These are phyloP conservation scores for Neoboletus magnificus DNA, from an alignment of 768 basidiomycete species.

Conservation along the genomic window DNA sequence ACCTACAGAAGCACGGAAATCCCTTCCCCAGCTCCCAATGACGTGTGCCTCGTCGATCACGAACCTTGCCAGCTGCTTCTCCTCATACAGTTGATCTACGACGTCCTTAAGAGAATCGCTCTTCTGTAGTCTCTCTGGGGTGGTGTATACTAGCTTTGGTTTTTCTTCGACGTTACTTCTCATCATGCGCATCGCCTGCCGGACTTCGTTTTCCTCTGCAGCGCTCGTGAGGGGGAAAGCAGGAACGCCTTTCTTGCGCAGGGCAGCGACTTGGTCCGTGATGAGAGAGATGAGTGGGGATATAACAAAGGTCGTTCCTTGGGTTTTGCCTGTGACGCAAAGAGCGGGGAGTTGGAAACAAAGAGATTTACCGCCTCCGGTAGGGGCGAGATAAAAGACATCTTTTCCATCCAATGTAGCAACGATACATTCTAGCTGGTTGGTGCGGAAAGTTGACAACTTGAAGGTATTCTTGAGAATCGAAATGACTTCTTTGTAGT, in stretches of 20 bases:
- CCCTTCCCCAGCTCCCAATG: slow-evolving; percentile 91
- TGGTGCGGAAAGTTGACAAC: slow-evolving; percentile 65
- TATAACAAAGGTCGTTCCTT: slow-evolving; percentile 85
- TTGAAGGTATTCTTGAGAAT: slow-evolving; percentile 48
- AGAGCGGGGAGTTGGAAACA: slow-evolving; percentile 91
- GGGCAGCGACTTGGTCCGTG: slow-evolving; percentile 76
- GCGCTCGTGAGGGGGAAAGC: slow-evolving; percentile 69
- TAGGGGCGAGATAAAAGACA: slow-evolving; percentile 95
- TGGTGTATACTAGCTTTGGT: slow-evolving; percentile 78
- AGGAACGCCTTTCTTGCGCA: slow-evolving; percentile 62
- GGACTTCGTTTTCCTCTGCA: slow-evolving; percentile 38
- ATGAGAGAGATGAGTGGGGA: slow-evolving; percentile 89
- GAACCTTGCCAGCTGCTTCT: slow-evolving; percentile 72
- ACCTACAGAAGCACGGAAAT: slow-evolving; percentile 81
- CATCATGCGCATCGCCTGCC: slow-evolving; percentile 43
- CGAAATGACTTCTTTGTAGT: slow-evolving; percentile 30
- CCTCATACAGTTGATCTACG: slow-evolving; percentile 54
- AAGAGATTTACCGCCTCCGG: slow-evolving; percentile 88
- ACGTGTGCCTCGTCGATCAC: slow-evolving; percentile 98
- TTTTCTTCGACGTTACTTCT: slow-evolving; percentile 37
- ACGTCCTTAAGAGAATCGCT: slow-evolving; percentile 54
- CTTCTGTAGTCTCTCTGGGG: slow-evolving; percentile 82
- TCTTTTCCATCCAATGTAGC: slow-evolving; percentile 78
- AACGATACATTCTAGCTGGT: slow-evolving; percentile 85
- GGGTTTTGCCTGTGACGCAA: slow-evolving; percentile 64